Conservation (phyloP, 257 asterid genomes). For the Solanum sejunctum region DNA sequence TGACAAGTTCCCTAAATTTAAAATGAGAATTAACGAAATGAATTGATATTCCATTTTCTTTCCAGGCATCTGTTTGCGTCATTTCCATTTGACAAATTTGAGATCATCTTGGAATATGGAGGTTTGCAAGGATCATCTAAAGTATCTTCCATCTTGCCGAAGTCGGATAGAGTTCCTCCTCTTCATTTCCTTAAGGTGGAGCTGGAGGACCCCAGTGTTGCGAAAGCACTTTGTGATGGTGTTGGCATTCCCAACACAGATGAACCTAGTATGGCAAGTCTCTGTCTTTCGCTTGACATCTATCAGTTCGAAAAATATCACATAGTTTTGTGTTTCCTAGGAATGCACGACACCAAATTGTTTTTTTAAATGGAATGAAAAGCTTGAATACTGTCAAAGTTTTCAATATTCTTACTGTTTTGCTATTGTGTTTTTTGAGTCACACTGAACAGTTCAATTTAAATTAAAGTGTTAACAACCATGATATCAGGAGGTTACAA, state of each 20-base stretch:
- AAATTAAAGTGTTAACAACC: not conserved
- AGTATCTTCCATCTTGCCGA: slow-evolving; percentile 26
- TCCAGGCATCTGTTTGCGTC: slow-evolving; percentile 36
- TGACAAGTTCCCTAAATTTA: not conserved
- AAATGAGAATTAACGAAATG: slow-evolving; percentile 4
- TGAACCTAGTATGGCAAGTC: slow-evolving; percentile 23
- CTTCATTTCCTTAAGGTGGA: slow-evolving; percentile 55
- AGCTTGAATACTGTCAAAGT: not conserved
- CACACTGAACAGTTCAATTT: not conserved
- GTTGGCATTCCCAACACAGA: slow-evolving; percentile 20
- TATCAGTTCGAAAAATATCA: not conserved
- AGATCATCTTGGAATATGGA: slow-evolving; percentile 55
- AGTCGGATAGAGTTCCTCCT: slow-evolving; percentile 18
- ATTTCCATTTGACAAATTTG: slow-evolving; percentile 40
- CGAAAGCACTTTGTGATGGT: slow-evolving; percentile 37
- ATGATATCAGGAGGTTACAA: not conserved
- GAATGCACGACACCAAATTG: not conserved
- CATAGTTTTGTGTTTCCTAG: not conserved
- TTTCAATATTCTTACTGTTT: not conserved
- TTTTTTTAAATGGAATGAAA: not conserved
- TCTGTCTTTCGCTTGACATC: not conserved
- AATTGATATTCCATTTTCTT: slow-evolving; percentile 7
- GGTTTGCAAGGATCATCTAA: slow-evolving; percentile 40
- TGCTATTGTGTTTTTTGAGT: not conserved
- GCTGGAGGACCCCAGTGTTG: slow-evolving; percentile 25